Evolutionary conservation across 345 rosid species (phyloP), one percentile per base, ranked within the genome.

Genomic region (Linum trigynum): DNA sequence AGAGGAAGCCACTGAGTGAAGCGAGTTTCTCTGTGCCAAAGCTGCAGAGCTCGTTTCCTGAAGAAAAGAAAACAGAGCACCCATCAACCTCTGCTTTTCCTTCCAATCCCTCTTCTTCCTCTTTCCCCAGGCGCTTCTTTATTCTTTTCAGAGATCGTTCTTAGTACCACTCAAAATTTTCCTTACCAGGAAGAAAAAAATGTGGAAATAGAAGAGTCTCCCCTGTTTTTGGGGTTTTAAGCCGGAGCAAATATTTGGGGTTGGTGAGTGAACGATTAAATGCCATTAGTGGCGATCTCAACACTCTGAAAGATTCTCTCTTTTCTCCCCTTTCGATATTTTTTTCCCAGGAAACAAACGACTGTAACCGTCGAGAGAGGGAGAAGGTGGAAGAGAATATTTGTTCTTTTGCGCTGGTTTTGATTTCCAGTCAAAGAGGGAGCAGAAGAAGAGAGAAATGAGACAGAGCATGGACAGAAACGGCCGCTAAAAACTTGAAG

Each of bases 111-210:
- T 68, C 5, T 43, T 53, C 16, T 16, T 45, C 50, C 50, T n/a
- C 32, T 23, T 35, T 17, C 58, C 53, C 38, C 66, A 35, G 74
- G 55, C 35, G 61, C 42, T 65, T 38, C 17, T 38, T 61, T 66
- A 23, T 23, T 23, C 45, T 43, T 59, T 63, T 48, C 64, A 67
- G 71, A 72, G 62, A 61, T 39, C 61, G 23, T 50, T 48, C 63
- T 17, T 48, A 37, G 65, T 50, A 60, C 59, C 57, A 32, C 67
- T 45, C 65, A 48, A 57, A 17, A n/a, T 67, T 63, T 63, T 38
- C 61, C 36, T 67, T 53, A n/a, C 38, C 16, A 62, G 67, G 36
- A 4, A 62, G 42, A 48, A 9, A 48, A 41, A 41, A 4, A 41
- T 41, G 45, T 41, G 45, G 45, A 41, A 8, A 41, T 4, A 41